Base-by-base conservation (phyloP, 371 early-diverging fungal species). In the Lichtheimia ramosa region DNA sequence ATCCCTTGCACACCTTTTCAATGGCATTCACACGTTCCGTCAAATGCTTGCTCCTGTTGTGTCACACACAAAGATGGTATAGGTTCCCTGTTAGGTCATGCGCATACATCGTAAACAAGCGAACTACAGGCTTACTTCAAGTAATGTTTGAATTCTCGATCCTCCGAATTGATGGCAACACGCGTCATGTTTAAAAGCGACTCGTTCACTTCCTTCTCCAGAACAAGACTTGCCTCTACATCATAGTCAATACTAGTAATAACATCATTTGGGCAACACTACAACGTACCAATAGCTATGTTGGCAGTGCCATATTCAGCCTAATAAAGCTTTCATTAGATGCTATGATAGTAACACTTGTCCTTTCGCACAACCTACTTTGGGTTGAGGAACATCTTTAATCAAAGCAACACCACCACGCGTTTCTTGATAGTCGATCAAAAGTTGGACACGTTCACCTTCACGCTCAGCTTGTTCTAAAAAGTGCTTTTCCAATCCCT, bases 351-450 rank as follows among this genome's bases (percentile, higher is more conserved):
- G 34, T 34, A 8, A 1, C 10, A 8, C 10, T 34, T 6, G 0
- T 18, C 16, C 16, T 46, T 8, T 10, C 2, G 1, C 5, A 8
- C 46, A 46, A n/a, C 5, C 58, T 72, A 73, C 79, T 56, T 54
- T 40, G 20, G 79, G 79, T 27, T 74, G 68, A 43, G 73, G 68
- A 14, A 81, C 42, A 16, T 61, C 28, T 34, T 60, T 58, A 23
- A 85, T 66, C 23, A 75, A 46, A 53, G 75, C 80, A 18, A 66
- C 51, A 50, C 89, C 89, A 60, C 89, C 89, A 54, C 89, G 79
- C 57, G 70, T 79, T 41, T 76, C 79, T 64, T 79, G 83, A 69
- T 88, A 88, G 48, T 85, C 75, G 56, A 84, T 83, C 50, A 88
- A 56, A 51, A 75, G 68, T 50, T 83, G 77, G 27, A 80, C 86